Base-by-base conservation (phyloP, 2,329 filamentous ascomycete species). In the Pleomassaria siparia region DNA sequence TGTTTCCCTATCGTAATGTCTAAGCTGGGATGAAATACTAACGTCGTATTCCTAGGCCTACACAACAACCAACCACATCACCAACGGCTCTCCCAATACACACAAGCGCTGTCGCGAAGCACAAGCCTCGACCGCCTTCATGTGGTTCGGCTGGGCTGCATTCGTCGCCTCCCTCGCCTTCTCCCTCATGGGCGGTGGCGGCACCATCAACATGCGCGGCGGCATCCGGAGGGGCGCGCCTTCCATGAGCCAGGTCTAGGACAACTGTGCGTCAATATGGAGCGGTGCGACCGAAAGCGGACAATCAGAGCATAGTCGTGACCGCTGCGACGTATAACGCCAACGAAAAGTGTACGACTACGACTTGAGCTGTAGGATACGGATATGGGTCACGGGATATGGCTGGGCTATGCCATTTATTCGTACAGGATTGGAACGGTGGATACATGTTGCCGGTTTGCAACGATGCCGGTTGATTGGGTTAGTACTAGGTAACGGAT, bases 61-160 rank as follows among this genome's bases (percentile, higher is more conserved):
- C 58, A 72, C 73, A 35, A 36, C 45, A n/a, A 56, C 57, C 59
- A 79, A 80, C 69, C 80, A 77, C 72, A 82, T 88, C 64, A 85
- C 78, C 21, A 86, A 79, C 66, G 85, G 85, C 47, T 84, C 83
- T 37, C 50, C 55, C 51, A 66, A 85, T 69, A 75, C 79, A 50
- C 69, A 76, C 66, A 83, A 85, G 74, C 81, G 86, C 55, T 91
- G 88, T 74, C 84, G 82, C 53, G 83, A 89, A 72, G 81, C 89
- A 13, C 88, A 91, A 74, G 88, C 88, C 29, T 80, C 81, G 53
- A 83, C 81, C 26, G 86, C 82, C 29, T 92, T 92, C 74, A 79
- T 89, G 72, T 92, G 86, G 86, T 91, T 91, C 73, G 80, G 89
- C 40, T 89, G 86, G 67, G 78, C 74, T 30, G 76, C 80, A 21